phyloP scores from a whole-genome alignment of 345 rosid genomes.

The Eucalyptus leucophloia region DNA sequence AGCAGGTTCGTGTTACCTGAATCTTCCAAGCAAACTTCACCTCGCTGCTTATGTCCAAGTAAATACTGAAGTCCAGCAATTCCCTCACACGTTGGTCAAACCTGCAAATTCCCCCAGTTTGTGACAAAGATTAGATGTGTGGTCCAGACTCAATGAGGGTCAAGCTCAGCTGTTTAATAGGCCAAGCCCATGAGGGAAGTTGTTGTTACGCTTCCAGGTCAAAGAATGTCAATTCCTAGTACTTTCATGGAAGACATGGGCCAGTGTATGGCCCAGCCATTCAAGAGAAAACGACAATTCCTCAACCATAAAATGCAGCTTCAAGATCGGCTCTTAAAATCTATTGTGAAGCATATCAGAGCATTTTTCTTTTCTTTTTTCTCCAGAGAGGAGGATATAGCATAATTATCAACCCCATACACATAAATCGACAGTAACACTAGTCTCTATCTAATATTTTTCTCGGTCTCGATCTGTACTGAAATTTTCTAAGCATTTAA shows the following conservation, averaged over 20 bases:
- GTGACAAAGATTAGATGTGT: constrained; percentile 30
- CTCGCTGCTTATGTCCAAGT: constrained; percentile 95
- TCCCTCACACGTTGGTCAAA: constrained; percentile 82
- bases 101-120: constrained; percentile 17
- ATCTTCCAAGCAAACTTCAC: constrained; percentile 98
- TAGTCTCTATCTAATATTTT: neutral
- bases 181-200: neutral
- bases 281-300: neutral
- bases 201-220: neutral
- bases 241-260: neutral
- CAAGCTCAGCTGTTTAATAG: neutral
- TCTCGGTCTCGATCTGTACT: neutral
- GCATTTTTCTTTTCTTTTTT: neutral
- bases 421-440: neutral
- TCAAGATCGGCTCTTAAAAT: neutral
- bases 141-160: constrained; percentile 7
- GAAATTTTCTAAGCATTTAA: neutral
- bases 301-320: neutral
- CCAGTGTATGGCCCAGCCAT: neutral
- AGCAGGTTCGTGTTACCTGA: neutral
- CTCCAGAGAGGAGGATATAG: neutral
- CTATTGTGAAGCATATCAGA: neutral
- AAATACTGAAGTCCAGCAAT: constrained; percentile 83
- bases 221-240: neutral
- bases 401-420: neutral